These are phyloP conservation scores for Lipomyces yamadae DNA, from an alignment of 805 yeast species.

Conservation along the genomic window DNA sequence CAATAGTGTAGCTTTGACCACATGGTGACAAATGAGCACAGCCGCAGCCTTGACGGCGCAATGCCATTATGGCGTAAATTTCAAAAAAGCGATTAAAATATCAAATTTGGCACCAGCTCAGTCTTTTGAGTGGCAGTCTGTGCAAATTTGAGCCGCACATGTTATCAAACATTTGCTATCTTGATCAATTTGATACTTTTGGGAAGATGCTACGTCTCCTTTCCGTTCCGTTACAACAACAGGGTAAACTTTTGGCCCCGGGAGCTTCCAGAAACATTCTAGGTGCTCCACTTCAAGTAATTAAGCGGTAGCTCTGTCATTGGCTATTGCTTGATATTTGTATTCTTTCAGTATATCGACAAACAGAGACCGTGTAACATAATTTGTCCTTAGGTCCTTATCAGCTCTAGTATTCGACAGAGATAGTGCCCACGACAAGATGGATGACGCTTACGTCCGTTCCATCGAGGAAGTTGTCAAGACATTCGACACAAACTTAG, in stretches of 20 bases:
- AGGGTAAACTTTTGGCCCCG: background rate
- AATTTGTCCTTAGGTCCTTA: background rate
- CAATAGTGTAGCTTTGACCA: background rate
- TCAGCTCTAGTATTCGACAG: background rate
- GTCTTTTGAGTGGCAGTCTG: background rate
- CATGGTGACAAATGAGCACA: background rate
- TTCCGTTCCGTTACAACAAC: background rate
- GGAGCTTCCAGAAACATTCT: background rate
- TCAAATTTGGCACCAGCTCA: background rate
- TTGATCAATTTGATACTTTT: background rate
- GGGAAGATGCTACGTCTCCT: background rate
- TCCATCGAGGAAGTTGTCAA: constrained; percentile 34
- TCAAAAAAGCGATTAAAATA: background rate
- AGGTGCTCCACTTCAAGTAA: background rate
- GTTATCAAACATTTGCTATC: background rate
- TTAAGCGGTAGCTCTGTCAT: background rate
- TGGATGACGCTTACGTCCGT: constrained; percentile 35
- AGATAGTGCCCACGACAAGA: constrained; percentile 3
- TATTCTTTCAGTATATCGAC: background rate
- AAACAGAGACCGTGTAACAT: background rate
- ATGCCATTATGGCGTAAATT: background rate
- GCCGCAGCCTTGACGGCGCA: background rate
- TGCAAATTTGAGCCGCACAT: background rate
- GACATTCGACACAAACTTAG: constrained; percentile 34
- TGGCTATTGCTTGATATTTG: background rate